Percentiles rank a stretch among this genome's conserved stretches.
These are phyloP conservation scores for Botrytis fabae DNA, from an alignment of 2,329 filamentous ascomycete genomes.

Conservation along the genomic window DNA sequence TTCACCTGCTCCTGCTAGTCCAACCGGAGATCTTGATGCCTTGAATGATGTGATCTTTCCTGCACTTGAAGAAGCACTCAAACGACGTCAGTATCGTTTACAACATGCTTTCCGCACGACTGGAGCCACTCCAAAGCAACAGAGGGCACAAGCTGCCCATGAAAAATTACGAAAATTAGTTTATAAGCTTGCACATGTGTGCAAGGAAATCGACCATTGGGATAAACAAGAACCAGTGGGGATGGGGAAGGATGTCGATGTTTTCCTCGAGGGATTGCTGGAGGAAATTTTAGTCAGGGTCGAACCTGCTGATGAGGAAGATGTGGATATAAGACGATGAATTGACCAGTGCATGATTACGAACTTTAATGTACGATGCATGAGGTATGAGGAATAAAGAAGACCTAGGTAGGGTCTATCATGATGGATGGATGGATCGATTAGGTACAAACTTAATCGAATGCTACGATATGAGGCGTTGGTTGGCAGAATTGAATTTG, in stretches of 20 bases:
- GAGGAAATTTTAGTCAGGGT: slow-evolving; percentile 93
- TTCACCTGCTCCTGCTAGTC: slow-evolving; percentile 55
- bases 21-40: slow-evolving; percentile 75
- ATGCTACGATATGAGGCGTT: slow-evolving; percentile 20
- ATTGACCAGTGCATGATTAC: slow-evolving; percentile 14
- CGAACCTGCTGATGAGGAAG: slow-evolving; percentile 66
- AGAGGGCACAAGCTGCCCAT: slow-evolving; percentile 71
- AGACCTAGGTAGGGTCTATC: neutral
- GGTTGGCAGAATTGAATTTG: slow-evolving; percentile 23
- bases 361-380: slow-evolving; percentile 16
- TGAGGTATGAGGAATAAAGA: slow-evolving; percentile 1
- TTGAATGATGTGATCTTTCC: slow-evolving; percentile 90
- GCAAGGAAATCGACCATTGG: slow-evolving; percentile 85
- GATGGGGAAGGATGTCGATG: slow-evolving; percentile 88
- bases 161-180: slow-evolving; percentile 81
- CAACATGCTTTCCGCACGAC: slow-evolving; percentile 42
- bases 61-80: slow-evolving; percentile 85
- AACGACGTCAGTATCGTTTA: slow-evolving; percentile 68
- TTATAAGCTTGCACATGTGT: slow-evolving; percentile 77
- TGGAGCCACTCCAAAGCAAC: slow-evolving; percentile 58
- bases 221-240: slow-evolving; percentile 86
- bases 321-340: slow-evolving; percentile 33
- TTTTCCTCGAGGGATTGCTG: slow-evolving; percentile 86
- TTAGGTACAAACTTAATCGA: slow-evolving; percentile 20
- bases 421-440: slow-evolving; percentile 21